A percentile compares a stretch with the other conserved stretches of the same genome.
Evolutionary conservation across 2,329 filamentous ascomycete genomes (phyloP).

Genomic region (Teratosphaeriaceae sp.): DNA sequence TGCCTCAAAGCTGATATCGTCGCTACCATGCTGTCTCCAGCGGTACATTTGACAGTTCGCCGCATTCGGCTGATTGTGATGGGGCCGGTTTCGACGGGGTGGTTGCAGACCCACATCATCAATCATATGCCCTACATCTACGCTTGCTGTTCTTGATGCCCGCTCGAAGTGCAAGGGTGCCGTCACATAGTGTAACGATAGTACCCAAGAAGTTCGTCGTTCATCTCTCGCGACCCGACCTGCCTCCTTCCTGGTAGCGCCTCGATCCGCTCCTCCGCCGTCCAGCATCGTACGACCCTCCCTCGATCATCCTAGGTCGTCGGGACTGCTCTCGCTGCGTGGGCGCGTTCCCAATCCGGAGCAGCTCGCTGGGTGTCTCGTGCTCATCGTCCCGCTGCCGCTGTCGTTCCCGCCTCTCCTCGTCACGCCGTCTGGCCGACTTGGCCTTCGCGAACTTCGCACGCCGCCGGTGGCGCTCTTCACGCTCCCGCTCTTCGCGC

Average conservation of each 20-base stretch:
- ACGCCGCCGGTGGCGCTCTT: conserved; percentile 5
- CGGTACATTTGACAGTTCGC: too few relatives aligned
- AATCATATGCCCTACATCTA: too few relatives aligned
- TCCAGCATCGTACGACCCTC: not conserved
- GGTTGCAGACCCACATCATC: too few relatives aligned
- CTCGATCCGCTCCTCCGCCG: not conserved
- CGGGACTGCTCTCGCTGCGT: not conserved
- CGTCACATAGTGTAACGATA: too few relatives aligned
- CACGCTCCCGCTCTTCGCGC: conserved; percentile 7
- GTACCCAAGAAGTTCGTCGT: not conserved
- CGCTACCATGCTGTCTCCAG: too few relatives aligned
- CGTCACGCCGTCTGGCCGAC: conserved; percentile 8
- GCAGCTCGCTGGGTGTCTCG: conserved; percentile 1
- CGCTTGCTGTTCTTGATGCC: too few relatives aligned
- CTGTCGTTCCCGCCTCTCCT: conserved; percentile 6
- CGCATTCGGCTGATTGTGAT: too few relatives aligned
- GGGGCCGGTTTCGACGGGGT: too few relatives aligned
- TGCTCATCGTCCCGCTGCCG: conserved; percentile 6
- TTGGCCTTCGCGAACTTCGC: conserved; percentile 9
- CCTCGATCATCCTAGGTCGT: not conserved
- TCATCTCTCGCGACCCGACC: conserved; percentile 1
- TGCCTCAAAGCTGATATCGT: too few relatives aligned
- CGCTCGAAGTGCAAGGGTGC: too few relatives aligned
- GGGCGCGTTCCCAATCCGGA: conserved; percentile 3
- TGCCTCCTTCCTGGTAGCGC: not conserved